Evolutionary conservation across 139 green algal genomes (phyloP), one percentile per base, ranked within the genome.

Genomic region (Volvox reticuliferus): DNA sequence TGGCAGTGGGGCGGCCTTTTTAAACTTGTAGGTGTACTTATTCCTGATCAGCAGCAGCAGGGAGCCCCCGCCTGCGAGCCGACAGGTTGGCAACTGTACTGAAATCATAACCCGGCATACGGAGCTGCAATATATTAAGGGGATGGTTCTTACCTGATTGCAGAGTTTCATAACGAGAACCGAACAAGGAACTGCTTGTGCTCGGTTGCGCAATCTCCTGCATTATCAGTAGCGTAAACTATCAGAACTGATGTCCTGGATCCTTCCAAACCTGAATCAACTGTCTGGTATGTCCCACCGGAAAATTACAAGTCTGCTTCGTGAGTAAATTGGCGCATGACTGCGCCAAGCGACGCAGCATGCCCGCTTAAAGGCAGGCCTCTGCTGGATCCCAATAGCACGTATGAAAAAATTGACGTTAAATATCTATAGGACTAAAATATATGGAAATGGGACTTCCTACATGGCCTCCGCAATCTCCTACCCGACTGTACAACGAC

Each of bases 1-100:
- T 82, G 86, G 84, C 33, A 77, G 77, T 1, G 75, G 83, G 2
- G 69, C 86, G 14, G 79, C 33, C 61, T 71, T 67, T 68, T 93
- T 93, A 33, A 93, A 87, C 24, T 86, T 87, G 78, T 93, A 93
- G 1, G 86, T 91, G 91, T 93, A 93, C 79, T 89, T 93, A 68
- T 12, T 90, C 28, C 89, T 85, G 17, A 86, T 16, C 20, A 87
- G 33, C 21, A 73, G 71, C 30, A 92, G 28, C 81, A 92, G 14
- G 61, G 1, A 77, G 44, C 26, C 44, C 35, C 62, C 73, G 5
- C 85, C 85, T 90, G 85, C 37, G 44, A 0, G 44, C 24, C 62
- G 68, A 67, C 28, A 88, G 32, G 32, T 35, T 62, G 77, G 55
- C 32, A 17, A 36, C 1, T 82, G 32, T 55, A 9, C 44, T 55